These are phyloP conservation scores for Nakazawaea sp. DNA, from an alignment of 805 yeast genomes.

Conservation along the genomic window DNA sequence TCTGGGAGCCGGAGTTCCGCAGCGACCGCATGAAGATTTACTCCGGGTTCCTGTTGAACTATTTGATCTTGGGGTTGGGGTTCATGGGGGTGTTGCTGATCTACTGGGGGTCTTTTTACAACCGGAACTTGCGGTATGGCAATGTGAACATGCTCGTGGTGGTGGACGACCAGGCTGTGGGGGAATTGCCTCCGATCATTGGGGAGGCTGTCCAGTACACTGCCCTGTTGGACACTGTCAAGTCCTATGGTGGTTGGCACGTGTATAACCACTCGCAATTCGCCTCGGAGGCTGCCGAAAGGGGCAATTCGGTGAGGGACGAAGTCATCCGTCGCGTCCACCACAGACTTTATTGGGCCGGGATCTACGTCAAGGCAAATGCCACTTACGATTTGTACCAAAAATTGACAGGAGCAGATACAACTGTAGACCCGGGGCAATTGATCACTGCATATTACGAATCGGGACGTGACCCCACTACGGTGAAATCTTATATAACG, in stretches of 20 bases:
- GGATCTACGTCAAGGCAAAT: conserved; percentile 43
- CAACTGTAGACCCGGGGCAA: conserved; percentile 12
- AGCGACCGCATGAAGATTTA: conserved; percentile 1
- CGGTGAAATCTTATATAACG: conserved; percentile 36
- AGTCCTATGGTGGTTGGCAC: conserved; percentile 29
- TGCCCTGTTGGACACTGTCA: conserved; percentile 11
- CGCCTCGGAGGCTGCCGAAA: conserved; percentile 17
- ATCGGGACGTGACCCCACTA: conserved; percentile 55
- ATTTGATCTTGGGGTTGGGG: conserved; percentile 1
- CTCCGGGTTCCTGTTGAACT: conserved; percentile 2
- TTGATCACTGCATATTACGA: conserved; percentile 40
- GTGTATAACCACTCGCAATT: conserved; percentile 24
- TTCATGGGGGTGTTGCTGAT: conserved; percentile 27
- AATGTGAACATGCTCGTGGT: conserved; percentile 33
- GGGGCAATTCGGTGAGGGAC: conserved; percentile 25
- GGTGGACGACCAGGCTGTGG: conserved; percentile 24
- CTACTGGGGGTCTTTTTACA: conserved; percentile 42
- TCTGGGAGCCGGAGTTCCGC: conserved; percentile 7
- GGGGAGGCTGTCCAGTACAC: conserved; percentile 23
- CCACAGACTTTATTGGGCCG: conserved; percentile 57
- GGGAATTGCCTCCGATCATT: conserved; percentile 20
- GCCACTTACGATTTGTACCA: conserved; percentile 32
- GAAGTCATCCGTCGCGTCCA: conserved; percentile 39
- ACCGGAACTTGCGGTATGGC: conserved; percentile 21
- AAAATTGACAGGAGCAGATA: conserved; percentile 31